Percentiles rank a stretch among this genome's conserved stretches.
phyloP scores from a whole-genome alignment of 2,329 filamentous ascomycete species.

The Fusarium sp. region DNA sequence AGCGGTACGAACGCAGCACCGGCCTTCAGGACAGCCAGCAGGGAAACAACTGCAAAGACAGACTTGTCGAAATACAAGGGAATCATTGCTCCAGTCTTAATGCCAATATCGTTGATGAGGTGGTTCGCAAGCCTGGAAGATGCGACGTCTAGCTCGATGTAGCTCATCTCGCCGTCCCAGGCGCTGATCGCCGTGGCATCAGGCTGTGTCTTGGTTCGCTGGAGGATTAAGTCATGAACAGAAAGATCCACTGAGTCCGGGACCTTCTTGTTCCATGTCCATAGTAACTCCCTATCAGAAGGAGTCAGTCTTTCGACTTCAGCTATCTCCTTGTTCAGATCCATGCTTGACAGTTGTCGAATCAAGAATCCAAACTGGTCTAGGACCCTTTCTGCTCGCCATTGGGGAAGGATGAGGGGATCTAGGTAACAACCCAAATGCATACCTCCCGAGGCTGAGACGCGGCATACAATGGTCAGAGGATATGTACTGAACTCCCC shows the following conservation, averaged over 20 bases:
- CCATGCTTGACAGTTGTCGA: constrained; percentile 1
- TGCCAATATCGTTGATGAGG: constrained; percentile 3
- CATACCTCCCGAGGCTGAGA: constrained; percentile 6
- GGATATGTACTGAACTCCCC: constrained; percentile 16
- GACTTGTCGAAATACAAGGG: constrained; percentile 23
- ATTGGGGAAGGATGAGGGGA: constrained; percentile 6
- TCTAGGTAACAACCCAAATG: constrained; percentile 18
- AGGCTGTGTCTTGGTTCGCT: constrained; percentile 1
- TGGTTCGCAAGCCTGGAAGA: constrained; percentile 16
- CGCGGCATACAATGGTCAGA: constrained; percentile 8
- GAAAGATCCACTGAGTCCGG: constrained; percentile 5
- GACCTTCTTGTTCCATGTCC: constrained; percentile 16
- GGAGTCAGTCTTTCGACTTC: not conserved
- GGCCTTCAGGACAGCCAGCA: constrained; percentile 17
- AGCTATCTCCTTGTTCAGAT: not conserved
- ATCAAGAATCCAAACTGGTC: constrained; percentile 8
- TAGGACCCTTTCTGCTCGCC: constrained; percentile 12
- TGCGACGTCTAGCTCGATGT: constrained; percentile 18
- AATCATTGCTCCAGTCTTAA: not conserved
- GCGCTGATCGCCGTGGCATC: constrained; percentile 7
- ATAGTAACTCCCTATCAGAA: constrained; percentile 9
- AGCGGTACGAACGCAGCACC: constrained; percentile 20
- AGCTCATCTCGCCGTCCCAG: constrained; percentile 30
- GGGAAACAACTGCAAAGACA: constrained; percentile 14
- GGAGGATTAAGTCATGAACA: constrained; percentile 21